Evolutionary conservation across 2,329 filamentous ascomycete genomes (phyloP).

Genomic region (Hymenoscyphus fructigenus): DNA sequence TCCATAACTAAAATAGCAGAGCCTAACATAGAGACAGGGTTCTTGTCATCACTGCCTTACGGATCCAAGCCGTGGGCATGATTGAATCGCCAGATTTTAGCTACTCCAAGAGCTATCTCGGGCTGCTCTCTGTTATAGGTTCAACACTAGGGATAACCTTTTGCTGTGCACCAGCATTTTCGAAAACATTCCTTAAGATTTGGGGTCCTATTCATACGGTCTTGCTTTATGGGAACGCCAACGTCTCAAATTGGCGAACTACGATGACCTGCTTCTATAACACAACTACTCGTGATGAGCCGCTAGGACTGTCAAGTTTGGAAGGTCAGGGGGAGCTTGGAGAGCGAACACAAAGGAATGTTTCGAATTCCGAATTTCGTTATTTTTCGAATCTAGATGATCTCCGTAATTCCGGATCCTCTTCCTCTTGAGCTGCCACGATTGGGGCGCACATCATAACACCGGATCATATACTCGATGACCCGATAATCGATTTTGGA

Average conservation of each 20-base stretch:
- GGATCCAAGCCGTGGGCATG: not conserved
- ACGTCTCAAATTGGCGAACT: too few relatives aligned
- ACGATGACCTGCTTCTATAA: too few relatives aligned
- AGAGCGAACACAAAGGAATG: too few relatives aligned
- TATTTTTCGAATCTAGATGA: too few relatives aligned
- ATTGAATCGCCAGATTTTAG: not conserved
- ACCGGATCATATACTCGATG: not conserved
- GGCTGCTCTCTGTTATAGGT: not conserved
- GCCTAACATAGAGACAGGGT: not conserved
- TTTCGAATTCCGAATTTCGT: too few relatives aligned
- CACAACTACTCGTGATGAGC: too few relatives aligned
- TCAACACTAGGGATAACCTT: not conserved
- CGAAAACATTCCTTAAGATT: not conserved
- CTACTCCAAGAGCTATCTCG: conserved; percentile 1
- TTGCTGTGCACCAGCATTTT: not conserved
- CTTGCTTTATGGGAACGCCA: too few relatives aligned
- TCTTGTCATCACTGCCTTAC: not conserved
- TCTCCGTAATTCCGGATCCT: too few relatives aligned
- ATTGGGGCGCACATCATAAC: too few relatives aligned
- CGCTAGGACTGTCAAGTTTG: too few relatives aligned
- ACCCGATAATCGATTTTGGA: not conserved
- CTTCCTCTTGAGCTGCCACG: too few relatives aligned
- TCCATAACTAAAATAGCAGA: not conserved
- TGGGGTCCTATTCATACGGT: not conserved
- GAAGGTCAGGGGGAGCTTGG: too few relatives aligned